Conservation (phyloP, 805 yeast genomes). For the Ogataea polymorpha region DNA sequence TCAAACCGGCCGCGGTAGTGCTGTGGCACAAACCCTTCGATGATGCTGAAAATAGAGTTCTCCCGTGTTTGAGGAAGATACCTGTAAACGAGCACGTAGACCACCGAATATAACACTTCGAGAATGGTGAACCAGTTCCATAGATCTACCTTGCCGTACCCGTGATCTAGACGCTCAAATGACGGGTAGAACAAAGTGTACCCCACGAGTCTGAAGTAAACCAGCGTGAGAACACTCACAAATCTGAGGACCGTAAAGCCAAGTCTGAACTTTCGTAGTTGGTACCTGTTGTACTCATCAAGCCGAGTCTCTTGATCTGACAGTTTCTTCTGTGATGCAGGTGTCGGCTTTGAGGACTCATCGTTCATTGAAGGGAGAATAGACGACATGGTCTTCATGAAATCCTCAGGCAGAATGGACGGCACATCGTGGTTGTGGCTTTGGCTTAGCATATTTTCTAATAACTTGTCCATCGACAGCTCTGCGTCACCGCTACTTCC, state of each 20-base stretch:
- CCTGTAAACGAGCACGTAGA: conserved; percentile 15
- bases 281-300: conserved; percentile 12
- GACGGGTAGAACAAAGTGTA: conserved; percentile 9
- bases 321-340: neutral
- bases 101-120: conserved; percentile 21
- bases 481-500: conserved; percentile 1
- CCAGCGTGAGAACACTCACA: conserved; percentile 11
- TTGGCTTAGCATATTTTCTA: conserved; percentile 18
- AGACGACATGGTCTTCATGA: conserved; percentile 30
- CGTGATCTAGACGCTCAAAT: conserved; percentile 13
- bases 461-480: conserved; percentile 16
- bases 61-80: conserved; percentile 14
- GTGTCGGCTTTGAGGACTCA: conserved; percentile 1
- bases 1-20: conserved; percentile 13
- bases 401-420: conserved; percentile 25
- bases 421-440: conserved; percentile 12
- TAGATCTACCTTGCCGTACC: conserved; percentile 14
- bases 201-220: conserved; percentile 10
- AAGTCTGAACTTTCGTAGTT: conserved; percentile 13
- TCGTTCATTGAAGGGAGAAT: conserved; percentile 13
- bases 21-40: conserved; percentile 25
- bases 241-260: conserved; percentile 20
- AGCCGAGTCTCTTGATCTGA: conserved; percentile 12
- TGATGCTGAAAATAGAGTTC: conserved; percentile 18
- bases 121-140: conserved; percentile 24